Evolutionary conservation across 352 stramenopile genomes (phyloP).

Genomic region (Plasmopara halstedii): DNA sequence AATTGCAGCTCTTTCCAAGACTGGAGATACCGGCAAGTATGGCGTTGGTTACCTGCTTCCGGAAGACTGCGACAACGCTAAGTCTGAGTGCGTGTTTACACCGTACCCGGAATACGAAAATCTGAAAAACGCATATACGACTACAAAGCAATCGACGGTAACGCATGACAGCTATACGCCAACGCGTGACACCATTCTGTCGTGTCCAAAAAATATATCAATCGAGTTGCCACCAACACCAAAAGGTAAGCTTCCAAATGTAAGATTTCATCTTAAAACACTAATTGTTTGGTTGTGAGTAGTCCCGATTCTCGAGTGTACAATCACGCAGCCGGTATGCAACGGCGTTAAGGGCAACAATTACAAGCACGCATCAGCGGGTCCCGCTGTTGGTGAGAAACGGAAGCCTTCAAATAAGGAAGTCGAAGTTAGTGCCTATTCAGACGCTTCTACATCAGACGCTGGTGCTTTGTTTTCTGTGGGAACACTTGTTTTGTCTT

Average conservation of each 20-base stretch:
- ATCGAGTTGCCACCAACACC: conserved; percentile 25
- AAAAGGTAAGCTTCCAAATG: conserved; percentile 15
- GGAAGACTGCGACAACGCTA: conserved; percentile 58
- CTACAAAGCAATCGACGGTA: conserved; percentile 46
- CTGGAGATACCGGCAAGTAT: conserved; percentile 52
- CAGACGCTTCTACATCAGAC: conserved; percentile 1
- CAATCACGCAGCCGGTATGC: conserved; percentile 29
- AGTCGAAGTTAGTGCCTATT: neutral
- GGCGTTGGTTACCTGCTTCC: conserved; percentile 68
- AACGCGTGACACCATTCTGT: conserved; percentile 23
- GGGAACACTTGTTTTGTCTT: conserved; percentile 9
- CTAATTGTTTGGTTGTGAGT: neutral
- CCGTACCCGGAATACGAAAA: conserved; percentile 68
- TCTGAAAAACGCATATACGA: conserved; percentile 70
- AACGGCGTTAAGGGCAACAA: conserved; percentile 28
- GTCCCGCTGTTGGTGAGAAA: conserved; percentile 20
- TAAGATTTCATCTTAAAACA: too few species aligned
- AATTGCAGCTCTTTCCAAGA: conserved; percentile 29
- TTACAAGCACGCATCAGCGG: conserved; percentile 14
- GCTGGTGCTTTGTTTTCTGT: conserved; percentile 3
- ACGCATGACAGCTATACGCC: conserved; percentile 33
- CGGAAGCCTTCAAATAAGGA: conserved; percentile 19
- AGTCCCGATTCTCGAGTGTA: conserved; percentile 28
- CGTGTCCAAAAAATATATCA: conserved; percentile 40
- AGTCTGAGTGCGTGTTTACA: conserved; percentile 42